phyloP scores from a whole-genome alignment of 768 basidiomycete species.

The Boletus sp. region DNA sequence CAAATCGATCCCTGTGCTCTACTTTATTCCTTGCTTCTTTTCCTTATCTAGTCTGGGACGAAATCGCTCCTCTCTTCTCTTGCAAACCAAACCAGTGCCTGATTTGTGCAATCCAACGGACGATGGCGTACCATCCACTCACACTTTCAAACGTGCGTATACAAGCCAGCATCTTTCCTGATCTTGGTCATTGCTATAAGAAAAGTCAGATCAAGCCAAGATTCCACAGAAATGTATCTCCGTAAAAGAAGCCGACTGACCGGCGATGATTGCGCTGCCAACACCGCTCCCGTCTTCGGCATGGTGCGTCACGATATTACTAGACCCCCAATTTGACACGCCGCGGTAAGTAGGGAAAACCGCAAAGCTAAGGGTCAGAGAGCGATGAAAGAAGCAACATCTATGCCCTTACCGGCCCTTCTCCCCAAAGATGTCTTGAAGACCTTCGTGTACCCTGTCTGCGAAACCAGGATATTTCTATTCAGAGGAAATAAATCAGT shows the following conservation, averaged over 20 bases:
- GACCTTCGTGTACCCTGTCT: slow-evolving; percentile 87
- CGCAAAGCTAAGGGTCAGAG: not conserved
- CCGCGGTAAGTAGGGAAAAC: slow-evolving; percentile 35
- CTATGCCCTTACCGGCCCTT: slow-evolving; percentile 71
- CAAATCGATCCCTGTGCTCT: slow-evolving; percentile 1
- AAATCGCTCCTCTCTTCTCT: not conserved
- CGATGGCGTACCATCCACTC: not conserved
- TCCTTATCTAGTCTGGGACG: slow-evolving; percentile 4
- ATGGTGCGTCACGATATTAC: slow-evolving; percentile 36
- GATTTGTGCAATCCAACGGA: not conserved
- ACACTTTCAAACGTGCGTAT: slow-evolving; percentile 44
- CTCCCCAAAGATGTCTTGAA: slow-evolving; percentile 94
- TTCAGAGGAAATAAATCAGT: not conserved
- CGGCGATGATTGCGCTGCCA: slow-evolving; percentile 94
- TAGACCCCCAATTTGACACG: slow-evolving; percentile 65
- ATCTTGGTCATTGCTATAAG: slow-evolving; percentile 82
- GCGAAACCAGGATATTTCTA: slow-evolving; percentile 98
- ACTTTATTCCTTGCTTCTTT: not conserved
- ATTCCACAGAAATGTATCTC: not conserved
- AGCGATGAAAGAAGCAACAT: not conserved
- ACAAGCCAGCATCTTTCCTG: slow-evolving; percentile 66
- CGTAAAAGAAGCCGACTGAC: slow-evolving; percentile 35
- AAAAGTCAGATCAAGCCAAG: not conserved
- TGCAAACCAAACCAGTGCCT: not conserved
- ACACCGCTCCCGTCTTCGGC: slow-evolving; percentile 73